phyloP scores from a whole-genome alignment of 495 filamentous ascomycete genomes.

The Cudoniella acicularis region DNA sequence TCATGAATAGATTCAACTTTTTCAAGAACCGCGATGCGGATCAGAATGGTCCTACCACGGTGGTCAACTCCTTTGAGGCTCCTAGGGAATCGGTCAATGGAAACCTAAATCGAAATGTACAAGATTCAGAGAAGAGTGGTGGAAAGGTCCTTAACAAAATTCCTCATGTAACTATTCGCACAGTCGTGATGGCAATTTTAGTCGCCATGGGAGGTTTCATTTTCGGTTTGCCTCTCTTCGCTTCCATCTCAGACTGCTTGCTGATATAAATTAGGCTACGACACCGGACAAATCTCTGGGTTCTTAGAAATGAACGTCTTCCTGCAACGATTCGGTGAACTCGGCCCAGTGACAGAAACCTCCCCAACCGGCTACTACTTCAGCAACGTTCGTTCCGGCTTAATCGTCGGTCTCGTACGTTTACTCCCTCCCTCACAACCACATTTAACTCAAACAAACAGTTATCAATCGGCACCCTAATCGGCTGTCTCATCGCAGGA shows the following conservation, averaged over 20 bases:
- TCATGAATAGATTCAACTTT: background rate
- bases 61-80: background rate
- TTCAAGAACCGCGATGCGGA: conserved; percentile 1
- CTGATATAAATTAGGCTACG: conserved; percentile 54
- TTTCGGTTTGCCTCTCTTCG: conserved; percentile 41
- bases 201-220: conserved; percentile 71
- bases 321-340: conserved; percentile 38
- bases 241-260: conserved; percentile 34
- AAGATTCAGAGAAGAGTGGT: background rate
- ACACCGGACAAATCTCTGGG: conserved; percentile 58
- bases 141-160: conserved; percentile 25
- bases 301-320: conserved; percentile 60
- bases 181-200: conserved; percentile 33
- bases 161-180: conserved; percentile 52
- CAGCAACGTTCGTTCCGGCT: conserved; percentile 50
- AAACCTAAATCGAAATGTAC: background rate
- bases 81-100: background rate
- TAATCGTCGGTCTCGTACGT: conserved; percentile 50
- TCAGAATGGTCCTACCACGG: background rate
- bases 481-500: conserved; percentile 69
- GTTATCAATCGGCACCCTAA: conserved; percentile 84
- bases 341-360: conserved; percentile 22
- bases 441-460: conserved; percentile 40
- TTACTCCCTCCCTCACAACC: conserved; percentile 30
- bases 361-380: conserved; percentile 48